Base-by-base conservation (phyloP, 805 yeast genomes). In the Crinitomyces ghanaensis region DNA sequence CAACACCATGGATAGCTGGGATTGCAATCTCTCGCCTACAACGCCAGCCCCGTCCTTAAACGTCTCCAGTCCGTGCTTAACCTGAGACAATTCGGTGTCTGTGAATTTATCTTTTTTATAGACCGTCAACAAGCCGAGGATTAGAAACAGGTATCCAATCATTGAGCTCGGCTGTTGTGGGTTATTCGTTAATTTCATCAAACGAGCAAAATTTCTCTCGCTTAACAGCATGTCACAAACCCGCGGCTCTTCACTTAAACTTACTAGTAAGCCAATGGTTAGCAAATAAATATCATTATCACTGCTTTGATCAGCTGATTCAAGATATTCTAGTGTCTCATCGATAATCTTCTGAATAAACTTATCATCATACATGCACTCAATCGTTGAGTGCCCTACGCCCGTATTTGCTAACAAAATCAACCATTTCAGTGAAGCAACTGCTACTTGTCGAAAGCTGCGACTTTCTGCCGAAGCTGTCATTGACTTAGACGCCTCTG, bases 61-160 rank as follows among this genome's bases (percentile, higher is more conserved):
- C 19, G 19, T 18, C 9, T 11, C 27, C n/a, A 35, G 24, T 20
- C 34, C 39, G 6, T 31, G 24, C 11, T 15, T 13, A 14, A 21
- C n/a, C 11, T 6, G 9, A 4, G 11, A 21, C 6, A 28, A 9
- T 6, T 31, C 33, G 4, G 21, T 11, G 8, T 12, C 19, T 8
- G 29, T 15, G 13, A 35, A 31, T 3, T 30, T 16, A 5, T 23
- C 11, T 12, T 15, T n/a, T 16, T 9, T 6, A 4, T 12, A 19
- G n/a, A 18, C n/a, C 20, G 33, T 34, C 17, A 35, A n/a, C 14
- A 35, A 26, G 4, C 41, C 41, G 12, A 38, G 25, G 13, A 30
- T 19, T 13, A 38, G 35, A 21, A 28, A 34, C 18, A 15, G 17
- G 19, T 25, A 38, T 16, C 41, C 41, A 7, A 21, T 19, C 13